phyloP scores from a whole-genome alignment of 176 grass and related monocot species.

The Coix lacrymajobi region DNA sequence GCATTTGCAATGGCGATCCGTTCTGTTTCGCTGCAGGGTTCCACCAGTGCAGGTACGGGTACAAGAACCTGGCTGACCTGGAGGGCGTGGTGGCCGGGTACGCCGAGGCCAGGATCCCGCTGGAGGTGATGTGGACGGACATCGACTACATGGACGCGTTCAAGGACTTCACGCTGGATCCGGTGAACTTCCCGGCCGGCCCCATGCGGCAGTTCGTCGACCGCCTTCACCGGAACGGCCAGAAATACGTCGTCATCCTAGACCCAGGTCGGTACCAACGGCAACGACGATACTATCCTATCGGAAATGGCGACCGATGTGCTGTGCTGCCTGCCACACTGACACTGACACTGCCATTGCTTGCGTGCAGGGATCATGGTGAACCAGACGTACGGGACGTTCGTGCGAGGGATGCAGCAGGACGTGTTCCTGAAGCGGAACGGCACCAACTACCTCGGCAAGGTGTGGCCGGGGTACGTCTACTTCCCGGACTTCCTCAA shows the following conservation, averaged over 20 bases:
- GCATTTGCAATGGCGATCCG: neutral
- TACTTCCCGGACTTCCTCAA: slow-evolving; percentile 87
- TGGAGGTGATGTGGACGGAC: slow-evolving; percentile 97
- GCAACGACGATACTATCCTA: neutral
- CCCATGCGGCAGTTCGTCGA: slow-evolving; percentile 55
- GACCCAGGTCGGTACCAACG: slow-evolving; percentile 64
- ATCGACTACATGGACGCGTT: slow-evolving; percentile 91
- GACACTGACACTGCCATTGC: no score
- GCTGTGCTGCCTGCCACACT: neutral
- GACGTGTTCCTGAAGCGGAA: slow-evolving; percentile 71
- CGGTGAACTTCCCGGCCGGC: slow-evolving; percentile 57
- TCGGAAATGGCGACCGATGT: neutral
- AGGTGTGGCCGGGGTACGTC: slow-evolving; percentile 75
- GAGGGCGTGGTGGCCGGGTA: slow-evolving; percentile 74
- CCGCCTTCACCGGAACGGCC: slow-evolving; percentile 58
- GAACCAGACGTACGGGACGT: slow-evolving; percentile 54
- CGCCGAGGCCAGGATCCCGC: slow-evolving; percentile 61
- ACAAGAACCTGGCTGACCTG: slow-evolving; percentile 56
- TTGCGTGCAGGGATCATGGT: slow-evolving; percentile 51
- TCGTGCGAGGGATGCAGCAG: slow-evolving; percentile 43
- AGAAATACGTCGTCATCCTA: slow-evolving; percentile 81
- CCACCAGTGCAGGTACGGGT: slow-evolving; percentile 79
- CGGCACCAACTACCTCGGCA: slow-evolving; percentile 58
- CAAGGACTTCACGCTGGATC: slow-evolving; percentile 83
- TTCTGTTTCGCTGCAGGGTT: slow-evolving; percentile 42